Evolutionary conservation across 345 rosid genomes (phyloP), one percentile per base, ranked within the genome.

Genomic region (Eutrema heterophyllum): DNA sequence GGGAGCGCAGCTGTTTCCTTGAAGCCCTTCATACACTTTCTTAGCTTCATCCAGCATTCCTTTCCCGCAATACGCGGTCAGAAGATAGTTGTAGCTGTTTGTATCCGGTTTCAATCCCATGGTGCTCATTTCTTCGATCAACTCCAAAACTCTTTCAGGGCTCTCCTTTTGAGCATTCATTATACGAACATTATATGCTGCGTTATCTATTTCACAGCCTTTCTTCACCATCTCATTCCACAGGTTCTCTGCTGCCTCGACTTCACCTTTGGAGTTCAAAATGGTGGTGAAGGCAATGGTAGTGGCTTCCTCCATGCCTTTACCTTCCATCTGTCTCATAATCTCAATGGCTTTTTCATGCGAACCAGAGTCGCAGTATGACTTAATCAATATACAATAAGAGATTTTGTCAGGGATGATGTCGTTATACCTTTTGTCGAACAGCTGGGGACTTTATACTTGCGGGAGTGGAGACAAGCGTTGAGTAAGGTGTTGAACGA

Each of bases 41-140:
- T 61, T 80, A 5, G 93, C 93, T 50, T 88, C 86, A 18, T 78
- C 87, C 82, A 89, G 49, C 93, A 83, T 85, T 48, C 87, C 89
- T 8, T 33, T 74, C 71, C 36, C 74, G 52, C 84, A 88, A 68
- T 86, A 90, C 26, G 88, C 77, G 10, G 88, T 84, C 83, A 92
- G 84, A 64, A 90, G 81, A 75, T 72, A 88, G 66, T 92, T 92
- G 40, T 85, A 90, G 58, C 86, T 88, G 52, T 83, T 79, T 0
- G 91, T 81, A 74, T 90, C 91, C 0, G 95, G 96, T 73, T 82
- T 86, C 71, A 87, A 71, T 33, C 95, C 98, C 0, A 50, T 10
- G 49, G 12, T 64, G 46, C 68, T 77, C 93, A 92, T 89, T 55
- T 88, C 92, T 2, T 83, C 89, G 0, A 90, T 84, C 81, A 90